Evolutionary conservation across 441 rosid species (phyloP), one percentile per base, ranked within the genome.

Genomic region (Gossypium schwendimanii): DNA sequence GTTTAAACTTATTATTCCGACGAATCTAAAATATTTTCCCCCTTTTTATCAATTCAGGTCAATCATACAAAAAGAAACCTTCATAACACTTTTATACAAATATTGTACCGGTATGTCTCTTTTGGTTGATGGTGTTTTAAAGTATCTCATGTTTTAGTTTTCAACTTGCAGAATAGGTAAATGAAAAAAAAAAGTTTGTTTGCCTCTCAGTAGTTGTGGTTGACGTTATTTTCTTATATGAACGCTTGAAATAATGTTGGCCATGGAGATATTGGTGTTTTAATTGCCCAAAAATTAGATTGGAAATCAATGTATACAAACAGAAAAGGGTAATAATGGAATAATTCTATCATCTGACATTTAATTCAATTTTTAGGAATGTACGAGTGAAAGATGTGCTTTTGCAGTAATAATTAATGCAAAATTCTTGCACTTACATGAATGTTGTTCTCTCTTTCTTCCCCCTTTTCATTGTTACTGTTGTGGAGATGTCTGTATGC

Each of bases 41-140:
- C 17, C 17, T 15, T 61, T 59, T 71, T 63, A 70, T 24, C 17
- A 31, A 26, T 49, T 36, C 76, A 85, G 88, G 85, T 85, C 12
- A 85, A 83, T 75, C 73, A 77, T 74, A 71, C 84, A 36, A 81
- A 83, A 71, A 77, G 81, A 58, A 72, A 78, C 21, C 80, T 83
- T 57, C 83, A 75, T 61, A 60, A 75, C 15, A 80, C 80, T 74
- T 78, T 80, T 11, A 80, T 81, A 31, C 72, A 75, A 10, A 75
- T 73, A 39, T 41, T 83, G 14, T 81, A 79, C 79, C 77, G 81
- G 85, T 80, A 49, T 21, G 11, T 17, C 6, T 23, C 8, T 10
- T 31, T 36, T 59, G 20, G 21, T 65, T 58, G 44, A 33, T 28
- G 14, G 45, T 68, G 23, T 47, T 49, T 68, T 52, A 55, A 58